Percentiles rank a stretch among this genome's conserved stretches.
These are phyloP conservation scores for Mycena rosella DNA, from an alignment of 768 basidiomycete genomes.

Conservation along the genomic window DNA sequence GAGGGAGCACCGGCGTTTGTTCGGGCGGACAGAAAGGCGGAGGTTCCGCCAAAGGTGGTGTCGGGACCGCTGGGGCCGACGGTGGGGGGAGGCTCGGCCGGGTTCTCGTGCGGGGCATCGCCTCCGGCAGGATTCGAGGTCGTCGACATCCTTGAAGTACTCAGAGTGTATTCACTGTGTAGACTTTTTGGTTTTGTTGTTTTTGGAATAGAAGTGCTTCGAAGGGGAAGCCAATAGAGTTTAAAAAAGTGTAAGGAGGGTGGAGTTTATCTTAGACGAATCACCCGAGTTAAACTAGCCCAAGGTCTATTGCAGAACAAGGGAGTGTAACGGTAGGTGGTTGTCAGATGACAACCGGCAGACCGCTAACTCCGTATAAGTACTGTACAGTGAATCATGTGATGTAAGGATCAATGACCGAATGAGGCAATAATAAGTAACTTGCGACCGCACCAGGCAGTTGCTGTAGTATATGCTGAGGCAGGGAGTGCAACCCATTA, in stretches of 20 bases:
- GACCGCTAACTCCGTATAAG: no score
- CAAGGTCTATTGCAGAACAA: no score
- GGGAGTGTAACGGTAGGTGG: no score
- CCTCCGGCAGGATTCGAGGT: neutral
- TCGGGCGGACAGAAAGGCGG: neutral
- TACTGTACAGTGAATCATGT: no score
- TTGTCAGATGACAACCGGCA: no score
- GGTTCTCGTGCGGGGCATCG: neutral
- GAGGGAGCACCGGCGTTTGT: neutral
- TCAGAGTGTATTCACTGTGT: neutral
- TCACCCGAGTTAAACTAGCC: no score
- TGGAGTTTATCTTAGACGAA: neutral
- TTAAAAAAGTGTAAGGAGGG: conserved; percentile 9
- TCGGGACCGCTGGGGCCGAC: neutral
- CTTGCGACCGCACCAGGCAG: no score
- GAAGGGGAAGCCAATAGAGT: neutral
- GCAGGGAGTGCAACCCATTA: no score
- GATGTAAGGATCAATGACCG: no score
- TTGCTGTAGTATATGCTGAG: no score
- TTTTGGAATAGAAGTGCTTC: neutral
- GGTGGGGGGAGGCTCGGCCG: neutral
- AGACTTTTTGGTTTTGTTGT: no score
- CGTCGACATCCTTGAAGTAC: neutral
- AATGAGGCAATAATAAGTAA: no score
- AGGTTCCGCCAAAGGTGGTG: neutral